These are phyloP conservation scores for Entoloma clypeatum DNA, from an alignment of 1,284 basidiomycete species.

Conservation along the genomic window DNA sequence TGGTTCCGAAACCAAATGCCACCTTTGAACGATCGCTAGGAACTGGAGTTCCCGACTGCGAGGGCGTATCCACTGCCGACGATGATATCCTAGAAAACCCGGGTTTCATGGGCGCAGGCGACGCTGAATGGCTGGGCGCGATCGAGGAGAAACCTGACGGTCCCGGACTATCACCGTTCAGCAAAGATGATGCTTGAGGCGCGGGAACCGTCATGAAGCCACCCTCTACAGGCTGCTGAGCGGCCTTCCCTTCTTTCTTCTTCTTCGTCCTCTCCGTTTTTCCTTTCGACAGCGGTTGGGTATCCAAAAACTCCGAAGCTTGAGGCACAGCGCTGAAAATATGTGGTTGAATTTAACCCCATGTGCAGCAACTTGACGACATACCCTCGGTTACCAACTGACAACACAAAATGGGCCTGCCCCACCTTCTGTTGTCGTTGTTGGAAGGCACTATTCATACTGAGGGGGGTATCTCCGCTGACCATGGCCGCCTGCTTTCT, in stretches of 20 bases:
- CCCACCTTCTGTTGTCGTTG: conserved; percentile 88
- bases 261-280: conserved; percentile 78
- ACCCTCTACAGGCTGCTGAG: conserved; percentile 45
- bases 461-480: conserved; percentile 88
- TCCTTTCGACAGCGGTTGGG: conserved; percentile 72
- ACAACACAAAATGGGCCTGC: conserved; percentile 91
- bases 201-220: conserved; percentile 73
- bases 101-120: conserved; percentile 64
- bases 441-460: conserved; percentile 90
- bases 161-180: conserved; percentile 45
- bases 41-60: conserved; percentile 50
- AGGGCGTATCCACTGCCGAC: conserved; percentile 46
- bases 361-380: conserved; percentile 27
- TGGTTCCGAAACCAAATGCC: conserved; percentile 69
- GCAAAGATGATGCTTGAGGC: conserved; percentile 37
- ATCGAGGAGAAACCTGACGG: conserved; percentile 37
- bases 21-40: conserved; percentile 66
- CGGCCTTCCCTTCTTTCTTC: conserved; percentile 48
- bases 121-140: conserved; percentile 38
- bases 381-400: conserved; percentile 89
- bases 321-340: conserved; percentile 71
- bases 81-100: conserved; percentile 71
- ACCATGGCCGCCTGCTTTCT: conserved; percentile 88
- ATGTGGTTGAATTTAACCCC: conserved; percentile 15
- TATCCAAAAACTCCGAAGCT: conserved; percentile 71